phyloP scores from a whole-genome alignment of 306 rosid genomes.

The Lathyrus sativus region DNA sequence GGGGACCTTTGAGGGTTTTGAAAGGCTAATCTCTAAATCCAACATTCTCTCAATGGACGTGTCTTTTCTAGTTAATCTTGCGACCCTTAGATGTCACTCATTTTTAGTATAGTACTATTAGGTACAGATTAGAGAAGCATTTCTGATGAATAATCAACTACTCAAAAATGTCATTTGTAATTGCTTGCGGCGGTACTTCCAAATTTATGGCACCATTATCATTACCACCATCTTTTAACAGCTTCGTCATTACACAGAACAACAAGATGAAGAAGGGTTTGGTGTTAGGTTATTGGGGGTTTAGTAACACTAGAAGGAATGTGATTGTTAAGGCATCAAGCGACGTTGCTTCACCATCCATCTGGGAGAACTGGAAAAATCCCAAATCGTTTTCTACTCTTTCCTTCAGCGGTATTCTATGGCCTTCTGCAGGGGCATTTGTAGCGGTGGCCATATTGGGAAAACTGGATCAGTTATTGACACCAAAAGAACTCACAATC shows the following conservation, averaged over 20 bases:
- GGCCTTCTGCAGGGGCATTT: conserved; percentile 99
- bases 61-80: too few relatives aligned
- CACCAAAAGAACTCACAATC: conserved; percentile 80
- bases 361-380: conserved; percentile 77
- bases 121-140: background rate
- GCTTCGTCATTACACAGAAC: conserved; percentile 14
- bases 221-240: conserved; percentile 2
- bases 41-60: too few relatives aligned
- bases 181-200: background rate
- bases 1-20: too few relatives aligned
- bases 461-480: conserved; percentile 72
- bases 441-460: conserved; percentile 90
- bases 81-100: background rate
- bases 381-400: conserved; percentile 57
- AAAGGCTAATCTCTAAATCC: too few relatives aligned
- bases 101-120: background rate
- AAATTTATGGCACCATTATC: conserved; percentile 21
- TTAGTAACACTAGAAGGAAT: background rate
- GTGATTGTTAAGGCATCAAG: conserved; percentile 60
- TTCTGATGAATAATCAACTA: conserved; percentile 7
- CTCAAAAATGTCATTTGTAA: conserved; percentile 18
- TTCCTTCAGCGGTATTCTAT: conserved; percentile 75
- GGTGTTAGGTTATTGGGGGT: background rate
- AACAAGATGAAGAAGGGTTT: background rate
- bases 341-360: conserved; percentile 52